phyloP scores from a whole-genome alignment of 495 filamentous ascomycete genomes.

The Elasticomyces elasticus region DNA sequence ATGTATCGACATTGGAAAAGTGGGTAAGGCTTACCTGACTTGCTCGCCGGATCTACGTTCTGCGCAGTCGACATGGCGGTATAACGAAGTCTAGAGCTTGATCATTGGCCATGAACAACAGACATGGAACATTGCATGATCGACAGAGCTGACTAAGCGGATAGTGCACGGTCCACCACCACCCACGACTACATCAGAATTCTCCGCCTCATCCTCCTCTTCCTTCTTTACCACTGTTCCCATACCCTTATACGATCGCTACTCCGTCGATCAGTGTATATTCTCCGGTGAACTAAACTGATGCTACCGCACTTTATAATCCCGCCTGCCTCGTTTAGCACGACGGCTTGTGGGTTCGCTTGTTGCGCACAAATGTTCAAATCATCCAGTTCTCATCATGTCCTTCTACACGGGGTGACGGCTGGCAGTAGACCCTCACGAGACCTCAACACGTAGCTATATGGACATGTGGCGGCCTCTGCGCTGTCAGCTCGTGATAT shows the following conservation, averaged over 20 bases:
- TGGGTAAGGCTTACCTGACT: not conserved
- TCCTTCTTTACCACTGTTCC: not conserved
- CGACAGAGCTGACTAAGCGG: no score
- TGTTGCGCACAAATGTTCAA: not conserved
- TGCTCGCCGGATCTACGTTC: not conserved
- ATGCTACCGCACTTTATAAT: conserved; percentile 1
- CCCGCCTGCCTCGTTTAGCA: not conserved
- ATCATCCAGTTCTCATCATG: no score
- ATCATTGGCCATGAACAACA: not conserved
- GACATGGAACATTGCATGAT: no score
- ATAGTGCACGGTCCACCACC: no score
- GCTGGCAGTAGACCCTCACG: no score
- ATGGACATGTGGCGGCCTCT: no score
- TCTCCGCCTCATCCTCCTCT: no score
- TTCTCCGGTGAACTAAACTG: conserved; percentile 3
- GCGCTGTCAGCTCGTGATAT: no score
- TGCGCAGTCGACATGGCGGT: not conserved
- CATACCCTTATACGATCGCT: conserved; percentile 1
- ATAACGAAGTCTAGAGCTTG: not conserved
- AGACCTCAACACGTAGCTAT: no score
- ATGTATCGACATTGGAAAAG: not conserved
- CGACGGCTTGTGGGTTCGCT: conserved; percentile 3
- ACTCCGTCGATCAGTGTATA: conserved; percentile 2
- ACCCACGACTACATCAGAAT: no score
- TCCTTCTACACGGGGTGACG: no score